A percentile compares a stretch with the other conserved stretches of the same genome.
These are phyloP conservation scores for Colletotrichum simmondsii DNA, from an alignment of 2,329 filamentous ascomycete species.

Conservation along the genomic window DNA sequence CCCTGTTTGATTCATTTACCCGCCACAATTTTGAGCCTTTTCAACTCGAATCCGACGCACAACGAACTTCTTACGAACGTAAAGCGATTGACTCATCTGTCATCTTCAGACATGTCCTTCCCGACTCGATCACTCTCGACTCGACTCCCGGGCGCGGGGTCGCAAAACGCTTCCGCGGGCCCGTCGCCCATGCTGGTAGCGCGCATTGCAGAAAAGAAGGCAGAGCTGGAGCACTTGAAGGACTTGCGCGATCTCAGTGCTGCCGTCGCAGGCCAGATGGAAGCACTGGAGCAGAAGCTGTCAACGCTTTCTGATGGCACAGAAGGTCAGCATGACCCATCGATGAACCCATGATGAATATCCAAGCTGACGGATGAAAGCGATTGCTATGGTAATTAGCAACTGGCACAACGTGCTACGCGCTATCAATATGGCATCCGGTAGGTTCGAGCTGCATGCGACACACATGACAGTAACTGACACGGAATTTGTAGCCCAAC, in stretches of 20 bases:
- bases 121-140: slow-evolving; percentile 69
- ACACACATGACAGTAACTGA: background rate
- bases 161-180: slow-evolving; percentile 57
- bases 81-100: background rate
- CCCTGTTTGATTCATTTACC: background rate
- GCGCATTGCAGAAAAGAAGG: slow-evolving; percentile 87
- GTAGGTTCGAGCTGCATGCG: slow-evolving; percentile 58
- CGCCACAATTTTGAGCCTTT: background rate
- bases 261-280: slow-evolving; percentile 84
- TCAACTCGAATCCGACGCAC: background rate
- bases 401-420: slow-evolving; percentile 91
- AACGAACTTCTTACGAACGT: background rate
- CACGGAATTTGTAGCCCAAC: slow-evolving; percentile 65
- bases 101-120: slow-evolving; percentile 60
- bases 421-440: slow-evolving; percentile 87
- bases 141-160: slow-evolving; percentile 73
- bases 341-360: background rate
- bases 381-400: slow-evolving; percentile 83
- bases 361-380: slow-evolving; percentile 51
- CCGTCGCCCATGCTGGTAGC: slow-evolving; percentile 78
- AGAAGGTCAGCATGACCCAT: slow-evolving; percentile 65
- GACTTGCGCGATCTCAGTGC: slow-evolving; percentile 83
- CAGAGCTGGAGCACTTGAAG: slow-evolving; percentile 81
- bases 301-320: slow-evolving; percentile 83
- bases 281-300: slow-evolving; percentile 81